Evolutionary conservation across 176 grass and related monocot genomes (phyloP).

Genomic region (Otatea glauca): DNA sequence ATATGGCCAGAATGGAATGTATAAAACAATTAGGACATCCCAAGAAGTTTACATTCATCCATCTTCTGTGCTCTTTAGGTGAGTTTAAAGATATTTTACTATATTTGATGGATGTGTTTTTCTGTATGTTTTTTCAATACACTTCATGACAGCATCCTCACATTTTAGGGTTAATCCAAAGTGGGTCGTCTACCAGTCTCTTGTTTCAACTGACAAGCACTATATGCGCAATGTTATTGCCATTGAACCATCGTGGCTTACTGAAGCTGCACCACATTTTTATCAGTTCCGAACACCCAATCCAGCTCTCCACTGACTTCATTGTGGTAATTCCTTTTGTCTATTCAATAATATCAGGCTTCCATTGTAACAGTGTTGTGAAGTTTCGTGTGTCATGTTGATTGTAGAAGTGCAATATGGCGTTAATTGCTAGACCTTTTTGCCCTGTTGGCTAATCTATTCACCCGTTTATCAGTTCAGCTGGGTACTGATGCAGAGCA

Average conservation of each 20-base stretch:
- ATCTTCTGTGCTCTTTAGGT: slow-evolving; percentile 97
- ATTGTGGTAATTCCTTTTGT: slow-evolving; percentile 39
- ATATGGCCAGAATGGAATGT: slow-evolving; percentile 88
- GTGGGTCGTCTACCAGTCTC: slow-evolving; percentile 92
- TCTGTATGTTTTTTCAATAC: slow-evolving; percentile 10
- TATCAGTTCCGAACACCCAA: slow-evolving; percentile 78
- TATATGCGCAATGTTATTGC: slow-evolving; percentile 94
- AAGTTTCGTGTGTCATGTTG: slow-evolving; percentile 4
- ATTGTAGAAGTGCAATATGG: neutral
- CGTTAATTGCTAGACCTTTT: neutral
- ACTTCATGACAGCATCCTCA: slow-evolving; percentile 22
- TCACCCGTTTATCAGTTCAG: neutral
- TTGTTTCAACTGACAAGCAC: slow-evolving; percentile 93
- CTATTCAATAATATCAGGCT: neutral
- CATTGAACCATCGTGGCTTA: slow-evolving; percentile 95
- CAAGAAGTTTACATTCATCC: slow-evolving; percentile 99
- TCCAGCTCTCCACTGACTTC: slow-evolving; percentile 62
- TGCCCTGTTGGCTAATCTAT: slow-evolving; percentile 28
- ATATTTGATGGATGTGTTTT: neutral
- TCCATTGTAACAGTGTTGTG: slow-evolving; percentile 31
- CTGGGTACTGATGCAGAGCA: slow-evolving; percentile 3
- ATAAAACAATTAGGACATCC: slow-evolving; percentile 86
- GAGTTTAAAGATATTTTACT: slow-evolving; percentile 37
- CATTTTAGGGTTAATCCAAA: slow-evolving; percentile 92
- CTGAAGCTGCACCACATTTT: slow-evolving; percentile 91